Conservation (phyloP, 2,329 filamentous ascomycete species). For the Cercospora zeae-maydis region DNA sequence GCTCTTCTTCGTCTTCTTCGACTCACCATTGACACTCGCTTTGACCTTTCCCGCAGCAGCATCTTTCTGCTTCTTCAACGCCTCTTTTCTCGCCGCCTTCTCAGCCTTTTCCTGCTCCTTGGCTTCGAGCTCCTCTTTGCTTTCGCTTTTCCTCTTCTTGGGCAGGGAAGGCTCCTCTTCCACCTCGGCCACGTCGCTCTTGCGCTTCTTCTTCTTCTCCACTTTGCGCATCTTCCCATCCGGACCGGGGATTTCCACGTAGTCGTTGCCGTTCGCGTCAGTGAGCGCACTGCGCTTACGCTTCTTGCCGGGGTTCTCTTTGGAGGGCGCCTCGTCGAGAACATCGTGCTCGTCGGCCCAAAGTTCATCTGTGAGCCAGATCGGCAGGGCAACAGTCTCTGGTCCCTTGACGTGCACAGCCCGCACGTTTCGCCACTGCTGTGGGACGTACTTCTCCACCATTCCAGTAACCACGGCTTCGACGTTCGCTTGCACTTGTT, state of each 20-base stretch:
- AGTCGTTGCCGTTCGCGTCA: conserved; percentile 23
- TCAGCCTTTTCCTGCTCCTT: conserved; percentile 25
- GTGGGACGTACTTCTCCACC: conserved; percentile 74
- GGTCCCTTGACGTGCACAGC: conserved; percentile 87
- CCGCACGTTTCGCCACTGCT: conserved; percentile 83
- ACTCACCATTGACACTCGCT: conserved; percentile 13
- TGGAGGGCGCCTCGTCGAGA: conserved; percentile 49
- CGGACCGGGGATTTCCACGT: conserved; percentile 33
- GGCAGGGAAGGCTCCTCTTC: conserved; percentile 22
- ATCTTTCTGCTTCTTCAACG: conserved; percentile 31
- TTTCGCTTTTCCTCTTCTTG: conserved; percentile 34
- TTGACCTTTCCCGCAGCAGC: conserved; percentile 16
- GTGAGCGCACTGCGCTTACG: conserved; percentile 33
- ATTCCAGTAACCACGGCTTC: conserved; percentile 66
- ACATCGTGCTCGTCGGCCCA: conserved; percentile 79
- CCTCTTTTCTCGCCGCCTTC: conserved; percentile 28
- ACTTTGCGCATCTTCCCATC: conserved; percentile 36
- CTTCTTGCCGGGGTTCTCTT: conserved; percentile 35
- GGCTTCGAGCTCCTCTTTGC: conserved; percentile 21
- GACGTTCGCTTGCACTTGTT: conserved; percentile 78
- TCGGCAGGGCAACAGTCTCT: conserved; percentile 81
- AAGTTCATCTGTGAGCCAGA: conserved; percentile 89
- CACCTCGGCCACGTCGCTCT: conserved; percentile 18
- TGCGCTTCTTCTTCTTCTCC: conserved; percentile 30
- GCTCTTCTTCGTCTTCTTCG: conserved; percentile 15